These are phyloP conservation scores for Aechmea fasciata DNA, from an alignment of 176 grass and related monocot species.

Conservation along the genomic window DNA sequence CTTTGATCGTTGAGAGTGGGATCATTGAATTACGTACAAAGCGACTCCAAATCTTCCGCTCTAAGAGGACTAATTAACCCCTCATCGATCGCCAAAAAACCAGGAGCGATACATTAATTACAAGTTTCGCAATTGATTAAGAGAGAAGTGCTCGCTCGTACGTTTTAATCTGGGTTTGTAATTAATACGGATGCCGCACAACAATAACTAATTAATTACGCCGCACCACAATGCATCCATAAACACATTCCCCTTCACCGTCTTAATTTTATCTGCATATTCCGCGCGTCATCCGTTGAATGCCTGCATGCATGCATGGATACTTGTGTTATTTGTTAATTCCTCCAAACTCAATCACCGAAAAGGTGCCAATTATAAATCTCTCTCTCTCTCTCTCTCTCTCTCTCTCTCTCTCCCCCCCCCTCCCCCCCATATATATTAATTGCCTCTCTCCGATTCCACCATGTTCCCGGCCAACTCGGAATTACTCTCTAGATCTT, in stretches of 20 bases:
- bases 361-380: not conserved
- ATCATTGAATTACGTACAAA: not conserved
- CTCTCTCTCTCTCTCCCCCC: not conserved
- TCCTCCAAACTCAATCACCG: not conserved
- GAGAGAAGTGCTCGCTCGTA: not conserved
- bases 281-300: not conserved
- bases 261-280: not conserved
- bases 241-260: not conserved
- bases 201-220: constrained; percentile 25
- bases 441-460: not conserved
- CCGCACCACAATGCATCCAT: constrained; percentile 11
- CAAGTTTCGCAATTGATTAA: not conserved
- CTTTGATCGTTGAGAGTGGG: no score
- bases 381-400: not conserved
- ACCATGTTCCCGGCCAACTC: not conserved
- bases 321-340: no score
- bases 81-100: not conserved
- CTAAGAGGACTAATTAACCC: not conserved
- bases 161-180: constrained; percentile 9
- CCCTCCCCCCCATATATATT: not conserved
- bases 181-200: constrained; percentile 6
- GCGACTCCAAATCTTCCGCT: constrained; percentile 8
- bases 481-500: not conserved
- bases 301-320: not conserved
- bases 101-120: not conserved